Base-by-base conservation (phyloP, 495 filamentous ascomycete species). In the Schizothecium vesticola region DNA sequence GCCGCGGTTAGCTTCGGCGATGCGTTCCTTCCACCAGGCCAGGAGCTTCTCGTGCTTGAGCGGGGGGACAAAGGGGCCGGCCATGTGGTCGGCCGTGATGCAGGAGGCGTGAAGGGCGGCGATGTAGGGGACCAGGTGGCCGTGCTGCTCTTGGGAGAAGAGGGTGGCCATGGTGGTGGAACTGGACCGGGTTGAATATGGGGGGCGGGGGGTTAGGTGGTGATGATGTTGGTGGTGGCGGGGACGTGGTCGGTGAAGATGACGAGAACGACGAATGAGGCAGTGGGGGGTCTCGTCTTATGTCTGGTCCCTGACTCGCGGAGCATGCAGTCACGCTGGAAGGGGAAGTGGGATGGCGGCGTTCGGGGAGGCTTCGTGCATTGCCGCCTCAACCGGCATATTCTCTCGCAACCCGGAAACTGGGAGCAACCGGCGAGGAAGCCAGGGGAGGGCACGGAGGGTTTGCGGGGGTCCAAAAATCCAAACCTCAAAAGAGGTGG, bases 31-130 rank as follows among this genome's bases (percentile, higher is more conserved):
- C 79, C 79, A 81, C 75, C 75, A 79, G 1, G 72, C 65, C 43
- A 81, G 70, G 29, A 81, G 76, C 67, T 78, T 80, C 55, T 77
- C 77, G 74, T 75, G 75, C 62, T 71, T 75, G 56, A 80, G 66
- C 0, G 79, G 79, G 13, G 76, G 77, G 21, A 80, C 67, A 57
- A 81, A 81, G 5, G 78, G 77, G 26, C 78, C 78, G 60, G 77
- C 70, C 71, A 77, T 78, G 51, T 71, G 69, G 70, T 81, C 78
- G 33, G 71, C 67, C 9, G 72, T 74, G 68, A 81, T 80, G 68
- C 79, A 79, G 0, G 74, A 74, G 19, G 77, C 78, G 65, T 81
- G 77, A 22, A 81, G 71, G 24, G 77, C 78, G 28, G 79, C 79
- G 25, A 81, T 74, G 72, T 78, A 80, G 21, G 79, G 76, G 12